Evolutionary conservation across 1,284 basidiomycete genomes (phyloP).

Genomic region (Pseudozyma flocculosa): DNA sequence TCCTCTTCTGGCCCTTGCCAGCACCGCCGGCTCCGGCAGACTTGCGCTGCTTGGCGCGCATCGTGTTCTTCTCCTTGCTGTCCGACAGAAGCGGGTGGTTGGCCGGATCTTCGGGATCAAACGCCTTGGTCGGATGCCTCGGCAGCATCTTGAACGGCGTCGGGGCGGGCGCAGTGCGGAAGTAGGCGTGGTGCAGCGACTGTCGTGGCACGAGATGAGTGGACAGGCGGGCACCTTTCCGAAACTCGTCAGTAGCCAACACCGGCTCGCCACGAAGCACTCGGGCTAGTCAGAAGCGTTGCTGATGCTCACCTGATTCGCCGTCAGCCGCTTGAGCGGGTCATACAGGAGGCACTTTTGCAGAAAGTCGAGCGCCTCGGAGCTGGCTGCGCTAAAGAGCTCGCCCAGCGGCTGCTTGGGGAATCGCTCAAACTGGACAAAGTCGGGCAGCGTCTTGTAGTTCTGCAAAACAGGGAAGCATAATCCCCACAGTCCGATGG

Average conservation of each 20-base stretch:
- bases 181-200: slow-evolving; percentile 51
- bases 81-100: slow-evolving; percentile 34
- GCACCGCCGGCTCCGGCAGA: slow-evolving; percentile 2
- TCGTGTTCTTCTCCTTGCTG: slow-evolving; percentile 37
- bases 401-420: slow-evolving; percentile 77
- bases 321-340: slow-evolving; percentile 76
- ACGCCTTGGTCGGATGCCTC: slow-evolving; percentile 37
- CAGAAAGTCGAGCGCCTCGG: slow-evolving; percentile 82
- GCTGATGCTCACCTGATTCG: slow-evolving; percentile 58
- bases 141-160: slow-evolving; percentile 46
- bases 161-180: slow-evolving; percentile 38
- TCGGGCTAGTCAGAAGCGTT: no score
- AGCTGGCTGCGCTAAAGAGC: slow-evolving; percentile 85
- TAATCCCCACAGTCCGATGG: no score
- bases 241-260: background rate
- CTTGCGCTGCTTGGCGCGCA: slow-evolving; percentile 17
- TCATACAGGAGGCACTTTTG: slow-evolving; percentile 79
- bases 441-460: slow-evolving; percentile 65
- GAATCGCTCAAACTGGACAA: slow-evolving; percentile 60
- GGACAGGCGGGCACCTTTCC: background rate
- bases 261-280: background rate
- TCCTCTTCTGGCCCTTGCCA: slow-evolving; percentile 21
- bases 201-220: background rate
- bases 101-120: slow-evolving; percentile 22
- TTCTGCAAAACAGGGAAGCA: slow-evolving; percentile 62